A percentile compares a stretch with the other conserved stretches of the same genome.
Conservation (phyloP, 805 yeast genomes). For the Saccharomyces jurei region DNA sequence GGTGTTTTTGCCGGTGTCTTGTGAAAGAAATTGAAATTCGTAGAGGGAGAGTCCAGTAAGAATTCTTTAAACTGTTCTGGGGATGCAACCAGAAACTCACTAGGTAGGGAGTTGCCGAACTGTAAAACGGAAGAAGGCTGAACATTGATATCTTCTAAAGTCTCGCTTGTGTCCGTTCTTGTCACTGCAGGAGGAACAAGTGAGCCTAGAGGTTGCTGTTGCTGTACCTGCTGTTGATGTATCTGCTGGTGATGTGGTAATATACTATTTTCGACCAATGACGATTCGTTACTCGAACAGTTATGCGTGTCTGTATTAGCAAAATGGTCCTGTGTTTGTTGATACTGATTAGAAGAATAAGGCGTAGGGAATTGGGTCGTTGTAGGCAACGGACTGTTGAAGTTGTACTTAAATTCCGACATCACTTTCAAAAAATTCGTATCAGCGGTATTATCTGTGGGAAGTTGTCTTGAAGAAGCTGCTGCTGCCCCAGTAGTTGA, state of each 20-base stretch:
- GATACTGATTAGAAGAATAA: conserved; percentile 22
- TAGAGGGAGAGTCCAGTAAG: conserved; percentile 27
- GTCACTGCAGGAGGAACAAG: not conserved
- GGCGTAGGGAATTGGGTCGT: conserved; percentile 31
- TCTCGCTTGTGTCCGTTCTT: conserved; percentile 10
- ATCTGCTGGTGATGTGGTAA: not conserved
- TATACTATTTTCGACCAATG: conserved; percentile 23
- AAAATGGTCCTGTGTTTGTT: not conserved
- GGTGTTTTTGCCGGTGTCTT: conserved; percentile 32
- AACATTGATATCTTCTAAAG: conserved; percentile 25
- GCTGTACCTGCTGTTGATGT: not conserved
- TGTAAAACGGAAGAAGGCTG: conserved; percentile 30
- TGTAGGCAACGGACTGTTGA: conserved; percentile 26
- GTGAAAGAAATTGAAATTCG: conserved; percentile 25
- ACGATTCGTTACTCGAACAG: conserved; percentile 15
- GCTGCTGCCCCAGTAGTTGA: not conserved
- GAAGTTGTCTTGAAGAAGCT: not conserved
- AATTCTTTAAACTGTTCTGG: conserved; percentile 31
- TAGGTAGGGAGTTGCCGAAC: conserved; percentile 16
- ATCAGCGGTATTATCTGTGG: conserved; percentile 16
- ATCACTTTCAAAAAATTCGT: conserved; percentile 23
- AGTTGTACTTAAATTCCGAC: conserved; percentile 24
- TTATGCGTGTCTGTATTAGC: not conserved
- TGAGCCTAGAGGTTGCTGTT: not conserved
- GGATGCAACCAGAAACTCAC: conserved; percentile 28